Conservation (phyloP, 1,139 yeast species). For the Scheffersomyces stambukii region DNA sequence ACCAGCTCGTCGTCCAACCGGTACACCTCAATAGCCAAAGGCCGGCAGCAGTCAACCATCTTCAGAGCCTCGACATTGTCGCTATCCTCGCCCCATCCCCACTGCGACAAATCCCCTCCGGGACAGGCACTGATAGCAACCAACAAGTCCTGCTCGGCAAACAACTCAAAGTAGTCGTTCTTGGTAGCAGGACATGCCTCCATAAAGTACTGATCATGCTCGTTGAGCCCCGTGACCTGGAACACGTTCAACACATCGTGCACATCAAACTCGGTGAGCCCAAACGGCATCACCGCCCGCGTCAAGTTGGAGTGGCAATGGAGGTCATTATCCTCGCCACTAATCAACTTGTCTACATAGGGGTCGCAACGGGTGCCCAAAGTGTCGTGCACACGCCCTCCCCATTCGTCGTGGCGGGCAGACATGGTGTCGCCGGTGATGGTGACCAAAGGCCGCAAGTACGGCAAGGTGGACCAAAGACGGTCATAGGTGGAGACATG, state of each 20-base stretch:
- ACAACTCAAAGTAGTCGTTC: conserved; percentile 60
- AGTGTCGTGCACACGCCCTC: conserved; percentile 63
- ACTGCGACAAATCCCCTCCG: conserved; percentile 63
- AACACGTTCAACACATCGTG: conserved; percentile 69
- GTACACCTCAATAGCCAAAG: conserved; percentile 60
- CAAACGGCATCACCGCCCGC: conserved; percentile 54
- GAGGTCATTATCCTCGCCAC: conserved; percentile 61
- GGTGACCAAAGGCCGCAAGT: conserved; percentile 58
- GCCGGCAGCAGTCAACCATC: conserved; percentile 61
- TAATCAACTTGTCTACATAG: conserved; percentile 57
- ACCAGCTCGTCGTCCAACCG: conserved; percentile 36
- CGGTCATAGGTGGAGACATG: conserved; percentile 62
- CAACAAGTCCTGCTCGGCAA: conserved; percentile 61
- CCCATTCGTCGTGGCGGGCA: conserved; percentile 59
- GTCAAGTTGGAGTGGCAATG: conserved; percentile 66
- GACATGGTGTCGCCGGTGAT: conserved; percentile 57
- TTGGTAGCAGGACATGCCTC: conserved; percentile 61
- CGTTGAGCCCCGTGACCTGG: conserved; percentile 65
- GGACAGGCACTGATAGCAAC: conserved; percentile 70
- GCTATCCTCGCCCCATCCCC: conserved; percentile 67
- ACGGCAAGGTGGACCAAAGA: conserved; percentile 63
- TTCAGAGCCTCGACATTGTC: conserved; percentile 42
- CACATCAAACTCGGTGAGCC: conserved; percentile 61
- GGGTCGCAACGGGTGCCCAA: conserved; percentile 71
- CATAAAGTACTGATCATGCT: conserved; percentile 65